These are phyloP conservation scores for Sanghuangporus baumii DNA, from an alignment of 1,284 basidiomycete species.

Conservation along the genomic window DNA sequence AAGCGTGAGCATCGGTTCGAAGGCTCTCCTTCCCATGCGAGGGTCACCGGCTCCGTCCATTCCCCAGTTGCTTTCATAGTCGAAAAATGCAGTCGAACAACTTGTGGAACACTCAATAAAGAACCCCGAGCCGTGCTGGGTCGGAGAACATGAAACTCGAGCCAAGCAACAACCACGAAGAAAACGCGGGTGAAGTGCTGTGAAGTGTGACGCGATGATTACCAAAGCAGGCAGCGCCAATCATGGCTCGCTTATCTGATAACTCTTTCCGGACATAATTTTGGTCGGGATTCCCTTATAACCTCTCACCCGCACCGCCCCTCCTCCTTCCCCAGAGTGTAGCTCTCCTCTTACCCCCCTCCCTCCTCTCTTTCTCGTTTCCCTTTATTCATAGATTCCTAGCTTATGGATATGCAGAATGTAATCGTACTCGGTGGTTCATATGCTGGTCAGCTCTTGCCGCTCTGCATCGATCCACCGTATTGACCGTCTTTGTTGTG, in stretches of 20 bases:
- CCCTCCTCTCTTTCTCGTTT: not conserved
- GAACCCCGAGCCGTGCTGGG: not conserved
- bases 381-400: not conserved
- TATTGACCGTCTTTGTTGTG: constrained; percentile 3
- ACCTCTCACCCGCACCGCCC: not conserved
- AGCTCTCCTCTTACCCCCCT: not conserved
- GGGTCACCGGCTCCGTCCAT: not conserved
- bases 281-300: not conserved
- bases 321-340: not conserved
- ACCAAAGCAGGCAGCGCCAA: not conserved
- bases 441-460: constrained; percentile 43
- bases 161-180: not conserved
- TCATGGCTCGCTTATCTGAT: constrained; percentile 2
- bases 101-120: not conserved
- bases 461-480: not conserved
- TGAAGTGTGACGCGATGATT: not conserved
- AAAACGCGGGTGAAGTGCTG: not conserved
- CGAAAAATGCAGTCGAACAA: not conserved
- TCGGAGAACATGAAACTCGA: not conserved
- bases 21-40: not conserved
- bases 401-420: constrained; percentile 31
- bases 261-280: not conserved
- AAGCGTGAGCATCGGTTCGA: not conserved
- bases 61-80: not conserved
- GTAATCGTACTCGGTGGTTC: constrained; percentile 57